These are phyloP conservation scores for Tolypocladium amazonense DNA, from an alignment of 2,329 filamentous ascomycete genomes.

Conservation along the genomic window DNA sequence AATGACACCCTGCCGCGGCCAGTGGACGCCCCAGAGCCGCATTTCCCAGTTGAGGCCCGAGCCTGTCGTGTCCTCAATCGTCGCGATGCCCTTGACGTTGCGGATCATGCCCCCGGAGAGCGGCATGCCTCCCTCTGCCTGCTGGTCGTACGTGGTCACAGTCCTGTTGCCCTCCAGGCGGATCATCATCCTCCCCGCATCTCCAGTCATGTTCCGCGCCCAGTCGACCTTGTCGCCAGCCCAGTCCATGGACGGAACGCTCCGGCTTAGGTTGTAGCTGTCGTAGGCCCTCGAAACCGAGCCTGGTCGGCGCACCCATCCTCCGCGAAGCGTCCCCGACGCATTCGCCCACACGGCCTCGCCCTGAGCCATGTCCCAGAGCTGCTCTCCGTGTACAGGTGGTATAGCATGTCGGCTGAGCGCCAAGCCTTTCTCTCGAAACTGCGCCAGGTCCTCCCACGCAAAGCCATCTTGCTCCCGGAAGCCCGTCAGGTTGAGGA, in stretches of 20 bases:
- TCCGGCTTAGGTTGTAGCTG: constrained; percentile 53
- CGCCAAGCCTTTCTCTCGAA: constrained; percentile 54
- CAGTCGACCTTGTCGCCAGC: constrained; percentile 48
- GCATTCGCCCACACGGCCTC: constrained; percentile 62
- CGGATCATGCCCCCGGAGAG: constrained; percentile 47
- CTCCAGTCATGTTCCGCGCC: constrained; percentile 71
- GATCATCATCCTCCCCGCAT: constrained; percentile 57
- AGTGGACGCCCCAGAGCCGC: constrained; percentile 75
- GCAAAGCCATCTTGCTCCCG: constrained; percentile 62
- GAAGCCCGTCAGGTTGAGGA: constrained; percentile 68
- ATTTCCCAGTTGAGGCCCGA: constrained; percentile 68
- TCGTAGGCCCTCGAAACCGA: constrained; percentile 34
- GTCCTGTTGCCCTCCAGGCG: constrained; percentile 48
- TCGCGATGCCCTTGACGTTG: constrained; percentile 58
- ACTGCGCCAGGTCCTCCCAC: constrained; percentile 62
- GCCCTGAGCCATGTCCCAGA: constrained; percentile 25
- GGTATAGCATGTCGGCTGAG: constrained; percentile 45
- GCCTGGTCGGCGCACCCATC: constrained; percentile 54
- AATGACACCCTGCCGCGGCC: constrained; percentile 67
- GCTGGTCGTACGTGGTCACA: constrained; percentile 31
- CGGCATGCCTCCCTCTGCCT: constrained; percentile 19
- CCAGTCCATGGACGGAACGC: constrained; percentile 58
- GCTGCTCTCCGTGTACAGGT: constrained; percentile 28
- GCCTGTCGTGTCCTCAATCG: constrained; percentile 59
- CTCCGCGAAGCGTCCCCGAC: constrained; percentile 66